Conservation (phyloP, 2,329 filamentous ascomycete species). For the Lachnellula arida region DNA sequence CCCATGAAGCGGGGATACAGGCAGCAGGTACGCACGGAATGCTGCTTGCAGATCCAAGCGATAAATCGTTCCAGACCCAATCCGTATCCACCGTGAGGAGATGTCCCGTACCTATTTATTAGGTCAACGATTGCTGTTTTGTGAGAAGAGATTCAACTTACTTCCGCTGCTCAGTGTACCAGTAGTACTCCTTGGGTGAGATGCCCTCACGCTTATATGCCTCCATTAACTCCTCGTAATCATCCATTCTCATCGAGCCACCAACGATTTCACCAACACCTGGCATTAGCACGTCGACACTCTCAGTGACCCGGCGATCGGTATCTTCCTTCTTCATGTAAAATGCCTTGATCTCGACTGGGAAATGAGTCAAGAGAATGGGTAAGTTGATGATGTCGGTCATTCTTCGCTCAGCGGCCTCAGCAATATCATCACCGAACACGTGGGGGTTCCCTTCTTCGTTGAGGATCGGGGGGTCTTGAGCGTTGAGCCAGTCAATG, state of each 20-base stretch:
- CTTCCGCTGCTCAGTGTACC: conserved; percentile 95
- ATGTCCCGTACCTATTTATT: conserved; percentile 70
- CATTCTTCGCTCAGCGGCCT: conserved; percentile 95
- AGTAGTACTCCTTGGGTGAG: conserved; percentile 83
- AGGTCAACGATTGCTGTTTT: conserved; percentile 1
- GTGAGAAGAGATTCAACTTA: conserved; percentile 42
- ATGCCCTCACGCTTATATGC: conserved; percentile 87
- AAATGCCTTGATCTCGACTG: conserved; percentile 95
- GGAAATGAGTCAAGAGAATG: conserved; percentile 97
- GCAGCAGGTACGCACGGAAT: conserved; percentile 62
- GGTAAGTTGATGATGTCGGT: conserved; percentile 93
- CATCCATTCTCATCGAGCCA: conserved; percentile 92
- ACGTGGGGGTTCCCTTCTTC: conserved; percentile 85
- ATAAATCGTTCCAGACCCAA: conserved; percentile 79
- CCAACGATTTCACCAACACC: conserved; percentile 96
- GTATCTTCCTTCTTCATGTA: conserved; percentile 91
- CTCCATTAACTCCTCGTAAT: conserved; percentile 81
- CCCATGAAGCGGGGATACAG: conserved; percentile 79
- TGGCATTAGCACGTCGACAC: conserved; percentile 81
- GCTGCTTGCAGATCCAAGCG: conserved; percentile 60
- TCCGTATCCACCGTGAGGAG: conserved; percentile 77
- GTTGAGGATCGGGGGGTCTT: conserved; percentile 76
- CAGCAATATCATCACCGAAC: conserved; percentile 97
- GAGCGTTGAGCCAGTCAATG: conserved; percentile 87
- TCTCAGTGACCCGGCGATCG: conserved; percentile 84